Base-by-base conservation (phyloP, 2,329 filamentous ascomycete species). In the Aspergillus sp. region DNA sequence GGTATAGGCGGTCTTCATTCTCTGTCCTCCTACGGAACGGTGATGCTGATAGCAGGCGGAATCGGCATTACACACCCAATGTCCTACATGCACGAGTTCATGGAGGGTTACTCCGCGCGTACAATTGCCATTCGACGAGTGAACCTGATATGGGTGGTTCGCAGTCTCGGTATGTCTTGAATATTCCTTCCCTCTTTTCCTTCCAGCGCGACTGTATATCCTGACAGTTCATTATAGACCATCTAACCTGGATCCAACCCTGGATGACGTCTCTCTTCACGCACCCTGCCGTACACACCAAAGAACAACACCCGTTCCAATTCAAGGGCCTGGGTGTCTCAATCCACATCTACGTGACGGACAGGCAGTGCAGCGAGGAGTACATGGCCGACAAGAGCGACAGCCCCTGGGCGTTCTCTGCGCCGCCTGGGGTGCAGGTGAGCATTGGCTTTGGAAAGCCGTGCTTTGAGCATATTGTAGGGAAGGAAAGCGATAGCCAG, bases 41-140 rank as follows among this genome's bases (percentile, higher is more conserved):
- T 75, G 12, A 57, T 75, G 1, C 50, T 74, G 13, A 64, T 75
- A 34, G 71, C 73, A 5, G 73, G 73, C 0, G 73, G 73, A 2
- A 74, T 75, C 43, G 73, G 73, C 1, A 73, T 75, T 47, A 75
- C 73, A 2, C 70, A 73, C 47, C 66, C 71, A 6, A 67, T 73
- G 58, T 71, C 70, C 1, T 72, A 73, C 47, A 47, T 74, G 17
- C 67, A 69, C 30, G 66, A 71, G 43, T 66, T 72, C 6, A 57
- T 72, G 18, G 57, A 64, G 20, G 66, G 62, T 2, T 68, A 71
- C 17, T 47, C 64, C 6, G 47, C 63, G 8, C 61, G 63, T 2
- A 62, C 62, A 5, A 65, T 58, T 2, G 70, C 68, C 15, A 69
- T 67, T 5, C 66, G 69, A 4, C 66, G 66, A 26, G 65, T 72